These are phyloP conservation scores for Aspergillus sp. DNA, from an alignment of 2,329 filamentous ascomycete genomes.

Conservation along the genomic window DNA sequence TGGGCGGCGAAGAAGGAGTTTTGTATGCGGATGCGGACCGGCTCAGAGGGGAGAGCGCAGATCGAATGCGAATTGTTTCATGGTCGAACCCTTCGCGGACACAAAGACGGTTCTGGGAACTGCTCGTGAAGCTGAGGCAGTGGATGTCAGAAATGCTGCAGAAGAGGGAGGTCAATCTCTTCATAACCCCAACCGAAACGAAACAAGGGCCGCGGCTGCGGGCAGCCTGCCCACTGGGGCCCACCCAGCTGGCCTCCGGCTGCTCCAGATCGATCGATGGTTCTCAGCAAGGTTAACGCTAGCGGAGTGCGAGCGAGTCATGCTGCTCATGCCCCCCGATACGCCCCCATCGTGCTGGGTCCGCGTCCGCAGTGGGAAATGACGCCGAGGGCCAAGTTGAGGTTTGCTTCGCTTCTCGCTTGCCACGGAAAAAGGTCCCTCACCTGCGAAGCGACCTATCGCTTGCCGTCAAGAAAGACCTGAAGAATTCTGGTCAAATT, in stretches of 20 bases:
- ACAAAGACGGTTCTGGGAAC: not conserved
- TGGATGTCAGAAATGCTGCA: too few relatives aligned
- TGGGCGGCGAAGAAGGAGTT: not conserved
- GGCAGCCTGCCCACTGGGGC: not conserved
- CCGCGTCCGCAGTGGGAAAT: not conserved
- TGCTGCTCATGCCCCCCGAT: not conserved
- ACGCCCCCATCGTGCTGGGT: not conserved
- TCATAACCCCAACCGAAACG: not conserved
- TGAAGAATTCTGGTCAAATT: too few relatives aligned
- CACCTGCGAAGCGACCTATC: too few relatives aligned
- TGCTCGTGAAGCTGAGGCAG: not conserved
- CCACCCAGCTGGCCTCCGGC: not conserved
- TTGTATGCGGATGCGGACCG: not conserved
- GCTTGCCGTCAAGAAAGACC: not conserved
- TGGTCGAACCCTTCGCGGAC: not conserved
- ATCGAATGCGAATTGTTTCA: not conserved
- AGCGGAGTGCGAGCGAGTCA: not conserved
- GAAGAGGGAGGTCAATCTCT: not conserved
- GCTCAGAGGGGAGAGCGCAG: not conserved
- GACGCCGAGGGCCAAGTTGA: not conserved
- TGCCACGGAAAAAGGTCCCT: not conserved
- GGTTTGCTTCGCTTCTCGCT: not conserved
- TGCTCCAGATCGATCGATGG: constrained; percentile 5
- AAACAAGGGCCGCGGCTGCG: not conserved
- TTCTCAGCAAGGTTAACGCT: not conserved